Evolutionary conservation across 164 flowering plant species (phyloP), one percentile per base, ranked within the genome.

Genomic region (Aristolochia fimbriata): DNA sequence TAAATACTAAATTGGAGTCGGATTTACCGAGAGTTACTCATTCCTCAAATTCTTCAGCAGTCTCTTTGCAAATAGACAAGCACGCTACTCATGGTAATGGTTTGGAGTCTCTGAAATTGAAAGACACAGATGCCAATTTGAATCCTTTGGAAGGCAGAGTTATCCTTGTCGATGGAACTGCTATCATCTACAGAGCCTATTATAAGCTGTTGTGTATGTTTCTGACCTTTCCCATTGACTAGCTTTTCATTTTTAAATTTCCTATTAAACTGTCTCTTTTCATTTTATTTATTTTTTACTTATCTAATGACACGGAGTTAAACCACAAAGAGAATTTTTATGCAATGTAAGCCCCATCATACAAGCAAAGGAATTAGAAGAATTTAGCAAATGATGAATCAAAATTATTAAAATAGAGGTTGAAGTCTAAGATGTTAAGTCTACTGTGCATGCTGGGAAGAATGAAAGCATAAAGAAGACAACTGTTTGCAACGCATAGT

Each of bases 81-180:
- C 12, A 19, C 51, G 9, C 64, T 19, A 15, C 47, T 21, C 70
- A 67, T 60, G 74, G 66, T 45, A 45, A 47, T 16, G 48, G 30
- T 3, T 15, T 63, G 48, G 65, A 67, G 68, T 48, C 75, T 21
- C 55, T 51, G 58, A 66, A 74, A 27, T 17, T 25, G 48, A 51
- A 60, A 54, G 74, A 68, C 23, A 61, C 46, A 58, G 71, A 48
- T 57, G 59, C 62, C 41, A 57, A 69, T 48, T 54, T 31, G 47
- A 74, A 62, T 73, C 43, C 79, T 51, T 77, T 77, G 24, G 69
- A 74, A 69, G 87, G 86, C 41, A 80, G 92, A 75, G 82, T 91
- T 41, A 91, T 91, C 96, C 91, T 91, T 16, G 76, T 91, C 68
- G 98, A 91, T 81, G 98, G 98, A 23, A 91, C 94, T 57, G 72